Conservation (phyloP, 2,329 filamentous ascomycete genomes). For the Fusarium sp. region DNA sequence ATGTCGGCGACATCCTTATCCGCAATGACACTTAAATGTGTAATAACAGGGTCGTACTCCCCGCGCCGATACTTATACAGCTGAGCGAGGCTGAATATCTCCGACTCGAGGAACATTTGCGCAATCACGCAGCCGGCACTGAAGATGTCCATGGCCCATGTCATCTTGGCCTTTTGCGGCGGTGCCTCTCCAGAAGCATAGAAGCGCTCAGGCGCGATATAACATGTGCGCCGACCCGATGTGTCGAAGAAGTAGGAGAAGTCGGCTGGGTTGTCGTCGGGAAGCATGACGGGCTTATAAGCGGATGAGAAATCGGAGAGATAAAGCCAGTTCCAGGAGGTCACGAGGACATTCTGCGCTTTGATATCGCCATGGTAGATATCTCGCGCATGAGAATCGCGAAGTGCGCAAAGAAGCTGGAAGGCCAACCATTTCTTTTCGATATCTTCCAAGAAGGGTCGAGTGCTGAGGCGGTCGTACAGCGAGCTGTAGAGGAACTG, state of each 20-base stretch:
- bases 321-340: constrained; percentile 99
- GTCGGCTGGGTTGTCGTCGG: constrained; percentile 95
- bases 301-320: constrained; percentile 96
- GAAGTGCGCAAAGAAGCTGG: constrained; percentile 89
- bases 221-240: constrained; percentile 90
- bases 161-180: constrained; percentile 70
- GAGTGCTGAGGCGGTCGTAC: constrained; percentile 95
- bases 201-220: constrained; percentile 94
- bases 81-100: constrained; percentile 97
- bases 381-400: constrained; percentile 89
- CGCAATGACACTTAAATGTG: constrained; percentile 86
- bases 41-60: constrained; percentile 88
- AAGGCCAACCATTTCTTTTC: constrained; percentile 99
- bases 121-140: constrained; percentile 97
- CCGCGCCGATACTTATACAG: constrained; percentile 93
- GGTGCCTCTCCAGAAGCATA: constrained; percentile 76
- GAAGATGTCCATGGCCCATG: constrained; percentile 99
- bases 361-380: constrained; percentile 99
- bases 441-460: constrained; percentile 95
- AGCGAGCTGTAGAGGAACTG: constrained; percentile 97
- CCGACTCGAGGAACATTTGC: constrained; percentile 92
- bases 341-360: constrained; percentile 95
- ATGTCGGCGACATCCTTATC: constrained; percentile 89
- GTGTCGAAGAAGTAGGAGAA: constrained; percentile 99
- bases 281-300: constrained; percentile 93